Evolutionary conservation across 2,329 filamentous ascomycete species (phyloP).

Genomic region (Ceratocystis destructans): DNA sequence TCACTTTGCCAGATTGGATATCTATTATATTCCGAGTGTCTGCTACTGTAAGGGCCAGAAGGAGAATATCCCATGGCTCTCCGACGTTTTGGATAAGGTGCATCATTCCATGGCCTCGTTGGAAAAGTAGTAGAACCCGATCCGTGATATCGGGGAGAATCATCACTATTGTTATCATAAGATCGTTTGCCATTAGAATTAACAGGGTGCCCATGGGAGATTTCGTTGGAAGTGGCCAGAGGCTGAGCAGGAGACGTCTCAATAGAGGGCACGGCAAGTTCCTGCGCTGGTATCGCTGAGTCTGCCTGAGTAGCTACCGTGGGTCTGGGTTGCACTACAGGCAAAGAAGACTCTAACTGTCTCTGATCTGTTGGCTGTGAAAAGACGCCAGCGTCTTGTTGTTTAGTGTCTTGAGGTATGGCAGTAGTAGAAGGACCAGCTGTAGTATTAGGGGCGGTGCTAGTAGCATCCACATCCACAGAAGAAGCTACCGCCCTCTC

Average conservation of each 20-base stretch:
- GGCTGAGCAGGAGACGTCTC: slow-evolving; percentile 6
- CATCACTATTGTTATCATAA: background rate
- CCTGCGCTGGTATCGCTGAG: background rate
- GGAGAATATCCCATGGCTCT: background rate
- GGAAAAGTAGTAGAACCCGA: background rate
- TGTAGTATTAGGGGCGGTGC: background rate
- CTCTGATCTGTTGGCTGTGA: background rate
- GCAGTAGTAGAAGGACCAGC: background rate
- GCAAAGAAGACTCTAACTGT: background rate
- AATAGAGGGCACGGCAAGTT: slow-evolving; percentile 12
- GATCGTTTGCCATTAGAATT: slow-evolving; percentile 10
- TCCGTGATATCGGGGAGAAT: background rate
- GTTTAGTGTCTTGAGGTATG: background rate
- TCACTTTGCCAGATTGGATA: background rate
- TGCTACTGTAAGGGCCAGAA: background rate
- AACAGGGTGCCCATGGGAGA: background rate
- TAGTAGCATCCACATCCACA: background rate
- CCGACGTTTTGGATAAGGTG: background rate
- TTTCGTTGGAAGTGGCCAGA: background rate
- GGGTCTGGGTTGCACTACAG: background rate
- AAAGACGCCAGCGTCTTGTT: too few relatives aligned
- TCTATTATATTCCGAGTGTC: background rate
- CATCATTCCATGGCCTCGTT: background rate
- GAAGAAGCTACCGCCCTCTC: background rate
- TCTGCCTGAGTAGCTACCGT: background rate